Percentiles rank a stretch among this genome's conserved stretches.
phyloP scores from a whole-genome alignment of 2,329 filamentous ascomycete genomes.

The Apiospora aurea region DNA sequence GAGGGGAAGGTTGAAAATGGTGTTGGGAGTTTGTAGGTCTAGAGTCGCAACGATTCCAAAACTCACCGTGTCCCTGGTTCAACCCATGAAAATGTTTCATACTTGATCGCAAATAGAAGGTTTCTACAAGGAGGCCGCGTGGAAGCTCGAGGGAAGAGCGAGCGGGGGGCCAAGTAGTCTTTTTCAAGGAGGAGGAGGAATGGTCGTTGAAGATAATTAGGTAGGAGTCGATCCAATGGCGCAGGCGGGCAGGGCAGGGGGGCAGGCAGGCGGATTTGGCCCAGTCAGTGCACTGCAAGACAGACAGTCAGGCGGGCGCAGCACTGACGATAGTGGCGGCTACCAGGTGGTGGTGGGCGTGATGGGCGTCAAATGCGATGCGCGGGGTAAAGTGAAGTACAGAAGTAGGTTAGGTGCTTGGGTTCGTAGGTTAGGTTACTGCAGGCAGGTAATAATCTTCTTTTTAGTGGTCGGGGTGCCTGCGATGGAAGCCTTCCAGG shows the following conservation, averaged over 20 bases:
- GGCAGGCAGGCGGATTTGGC: background rate
- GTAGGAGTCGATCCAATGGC: constrained; percentile 18
- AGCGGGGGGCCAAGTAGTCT: constrained; percentile 13
- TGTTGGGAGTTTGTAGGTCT: constrained; percentile 25
- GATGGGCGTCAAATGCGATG: background rate
- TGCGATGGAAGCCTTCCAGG: constrained; percentile 5
- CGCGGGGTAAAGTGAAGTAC: constrained; percentile 13
- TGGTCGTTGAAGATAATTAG: constrained; percentile 17
- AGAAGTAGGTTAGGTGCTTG: background rate
- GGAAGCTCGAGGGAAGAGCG: constrained; percentile 14
- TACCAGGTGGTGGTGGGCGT: background rate
- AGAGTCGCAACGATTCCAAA: constrained; percentile 4
- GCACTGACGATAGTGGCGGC: constrained; percentile 12
- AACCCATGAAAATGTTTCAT: constrained; percentile 54
- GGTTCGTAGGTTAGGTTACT: constrained; percentile 1
- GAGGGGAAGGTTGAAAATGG: background rate
- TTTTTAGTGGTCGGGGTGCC: constrained; percentile 16
- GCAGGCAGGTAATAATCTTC: constrained; percentile 4
- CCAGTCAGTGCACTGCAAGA: background rate
- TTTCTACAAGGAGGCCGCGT: background rate
- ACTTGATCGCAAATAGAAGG: constrained; percentile 41
- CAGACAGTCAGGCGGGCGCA: background rate
- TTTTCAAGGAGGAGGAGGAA: constrained; percentile 16
- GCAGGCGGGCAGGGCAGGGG: background rate
- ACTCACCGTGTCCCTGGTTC: constrained; percentile 52